phyloP scores from a whole-genome alignment of 495 filamentous ascomycete genomes.

The Neurospora sp. region DNA sequence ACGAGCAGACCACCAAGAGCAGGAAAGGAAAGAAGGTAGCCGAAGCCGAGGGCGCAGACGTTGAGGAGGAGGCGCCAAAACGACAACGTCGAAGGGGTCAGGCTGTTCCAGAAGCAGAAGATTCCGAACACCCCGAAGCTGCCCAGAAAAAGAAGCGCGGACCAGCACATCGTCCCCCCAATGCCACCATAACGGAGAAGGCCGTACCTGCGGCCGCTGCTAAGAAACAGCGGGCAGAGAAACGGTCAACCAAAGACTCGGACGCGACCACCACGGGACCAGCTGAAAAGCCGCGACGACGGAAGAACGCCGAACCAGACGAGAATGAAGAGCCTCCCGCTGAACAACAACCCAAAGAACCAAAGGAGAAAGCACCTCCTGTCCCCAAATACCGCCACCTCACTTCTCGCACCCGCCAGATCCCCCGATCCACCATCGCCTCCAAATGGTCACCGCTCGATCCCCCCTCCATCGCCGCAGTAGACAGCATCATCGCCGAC shows the following conservation, averaged over 20 bases:
- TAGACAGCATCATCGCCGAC: constrained; percentile 28
- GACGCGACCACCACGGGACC: not conserved
- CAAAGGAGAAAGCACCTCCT: not conserved
- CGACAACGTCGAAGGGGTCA: not conserved
- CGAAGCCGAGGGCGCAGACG: not conserved
- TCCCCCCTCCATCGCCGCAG: constrained; percentile 23
- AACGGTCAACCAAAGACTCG: not conserved
- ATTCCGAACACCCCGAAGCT: not conserved
- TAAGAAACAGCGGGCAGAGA: not conserved
- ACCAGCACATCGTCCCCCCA: not conserved
- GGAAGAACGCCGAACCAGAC: not conserved
- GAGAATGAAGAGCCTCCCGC: not conserved
- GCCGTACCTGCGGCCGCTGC: not conserved
- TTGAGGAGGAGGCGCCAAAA: not conserved
- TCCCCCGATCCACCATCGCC: constrained; percentile 32
- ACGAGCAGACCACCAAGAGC: not conserved
- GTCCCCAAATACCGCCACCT: constrained; percentile 27
- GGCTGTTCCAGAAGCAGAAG: not conserved
- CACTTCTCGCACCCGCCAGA: constrained; percentile 26
- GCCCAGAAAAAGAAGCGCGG: not conserved
- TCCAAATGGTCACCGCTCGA: constrained; percentile 37
- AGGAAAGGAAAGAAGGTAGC: constrained; percentile 8
- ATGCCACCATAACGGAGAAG: not conserved
- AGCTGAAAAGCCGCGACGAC: not conserved
- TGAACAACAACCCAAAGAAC: not conserved